Evolutionary conservation across 139 green algal genomes (phyloP), one percentile per base, ranked within the genome.

Genomic region (Astrephomene gubernaculifera): DNA sequence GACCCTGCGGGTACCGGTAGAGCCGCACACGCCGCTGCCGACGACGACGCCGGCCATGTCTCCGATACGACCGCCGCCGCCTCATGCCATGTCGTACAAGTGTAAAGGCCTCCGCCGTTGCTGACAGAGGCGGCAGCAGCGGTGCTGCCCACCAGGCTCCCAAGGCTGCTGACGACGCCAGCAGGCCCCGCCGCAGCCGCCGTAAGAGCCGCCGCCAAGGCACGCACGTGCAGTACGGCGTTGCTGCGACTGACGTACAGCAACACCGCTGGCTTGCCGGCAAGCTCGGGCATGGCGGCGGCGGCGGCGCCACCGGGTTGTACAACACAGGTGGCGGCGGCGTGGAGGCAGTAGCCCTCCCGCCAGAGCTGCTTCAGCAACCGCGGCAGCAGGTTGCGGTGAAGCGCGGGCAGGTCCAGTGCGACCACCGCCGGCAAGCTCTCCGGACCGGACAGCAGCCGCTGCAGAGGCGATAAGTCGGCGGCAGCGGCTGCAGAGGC

Each of bases 221-320:
- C 31, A 21, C 36, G 43, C 41, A 87, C 71, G 82, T 87, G 82
- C 43, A 49, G 35, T 33, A 82, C 38, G 2, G 70, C 71, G 60
- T 87, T 87, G 71, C 82, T 87, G 57, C 82, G 82, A 41, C 70
- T 74, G 9, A 87, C 65, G 67, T 73, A 60, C n/a, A 87, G 54
- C 53, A 87, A 41, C 53, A 74, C 82, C 57, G 71, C 71, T 0
- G 82, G 82, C 39, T 52, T n/a, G 22, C 41, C 54, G 22, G 41
- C 10, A 4, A 82, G 82, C 52, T 45, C 35, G 21, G 82, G 41
- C 71, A 73, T 33, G 33, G 82, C 82, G 49, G 82, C 71, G 57
- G 44, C 79, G 27, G 71, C 43, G 25, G 82, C 82, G 35, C 44
- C 31, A 24, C 31, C 57, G 10, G 25, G 39, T 24, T 38, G 22